Evolutionary conservation across 352 stramenopile species (phyloP).

Genomic region (Phytophthora ramorum): DNA sequence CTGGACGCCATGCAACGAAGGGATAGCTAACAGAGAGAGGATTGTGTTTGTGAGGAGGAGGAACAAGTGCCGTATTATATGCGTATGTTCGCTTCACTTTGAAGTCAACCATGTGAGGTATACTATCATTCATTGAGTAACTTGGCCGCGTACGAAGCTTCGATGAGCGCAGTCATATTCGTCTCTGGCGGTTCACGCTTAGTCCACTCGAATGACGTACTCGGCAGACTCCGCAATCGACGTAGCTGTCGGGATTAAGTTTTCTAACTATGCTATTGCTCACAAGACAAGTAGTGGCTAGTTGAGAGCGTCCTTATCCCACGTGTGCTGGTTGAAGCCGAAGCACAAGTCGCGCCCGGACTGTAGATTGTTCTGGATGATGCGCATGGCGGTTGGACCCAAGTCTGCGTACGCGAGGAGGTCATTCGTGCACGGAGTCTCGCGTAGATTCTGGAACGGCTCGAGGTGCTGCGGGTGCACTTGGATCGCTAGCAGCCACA

Average conservation of each 20-base stretch:
- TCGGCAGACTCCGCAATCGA: too few species aligned
- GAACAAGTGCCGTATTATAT: neutral
- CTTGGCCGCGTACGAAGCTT: too few species aligned
- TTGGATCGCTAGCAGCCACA: constrained; percentile 68
- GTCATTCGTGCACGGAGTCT: constrained; percentile 43
- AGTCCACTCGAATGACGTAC: too few species aligned
- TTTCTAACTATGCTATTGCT: too few species aligned
- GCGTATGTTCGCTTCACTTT: too few species aligned
- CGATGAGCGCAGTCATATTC: too few species aligned
- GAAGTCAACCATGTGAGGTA: too few species aligned
- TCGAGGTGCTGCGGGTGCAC: constrained; percentile 54
- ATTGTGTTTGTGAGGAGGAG: neutral
- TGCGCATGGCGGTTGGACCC: constrained; percentile 40
- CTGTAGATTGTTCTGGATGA: constrained; percentile 56
- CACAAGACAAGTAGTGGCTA: too few species aligned
- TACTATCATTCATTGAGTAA: too few species aligned
- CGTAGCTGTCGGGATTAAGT: too few species aligned
- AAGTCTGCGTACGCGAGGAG: constrained; percentile 62
- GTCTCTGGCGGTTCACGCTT: too few species aligned
- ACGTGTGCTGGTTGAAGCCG: constrained; percentile 46
- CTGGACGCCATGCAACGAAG: constrained; percentile 39
- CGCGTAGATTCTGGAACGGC: constrained; percentile 53
- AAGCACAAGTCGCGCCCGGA: constrained; percentile 40
- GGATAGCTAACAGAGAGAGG: neutral
- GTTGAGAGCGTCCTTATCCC: constrained; percentile 29